Evolutionary conservation across 2,329 filamentous ascomycete genomes (phyloP), one percentile per base, ranked within the genome.

Genomic region (Fusarium incarnatum): DNA sequence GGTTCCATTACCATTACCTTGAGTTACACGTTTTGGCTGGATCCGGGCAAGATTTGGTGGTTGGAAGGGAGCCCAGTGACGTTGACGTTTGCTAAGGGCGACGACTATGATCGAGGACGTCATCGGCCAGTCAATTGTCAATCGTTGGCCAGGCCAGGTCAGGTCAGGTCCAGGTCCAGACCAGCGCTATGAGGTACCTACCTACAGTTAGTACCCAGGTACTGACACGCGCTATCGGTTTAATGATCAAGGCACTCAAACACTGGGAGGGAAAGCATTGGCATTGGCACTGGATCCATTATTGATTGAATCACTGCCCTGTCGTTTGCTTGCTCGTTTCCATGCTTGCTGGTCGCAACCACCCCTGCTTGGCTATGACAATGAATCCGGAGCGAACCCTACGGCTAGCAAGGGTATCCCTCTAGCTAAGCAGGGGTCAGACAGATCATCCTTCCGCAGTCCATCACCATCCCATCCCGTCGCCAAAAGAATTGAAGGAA

Each of bases 41-140:
- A 71, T 71, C 68, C 68, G 64, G 59, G 63, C 66, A 68, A 52
- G 55, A 62, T 55, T 53, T 56, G 59, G 56, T 60, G 56, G 56
- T 60, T 60, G 44, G 56, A 60, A 50, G 60, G 60, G 56, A 73
- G 34, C 34, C 34, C 34, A 37, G 78, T 79, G 78, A 79, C 78
- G 78, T 79, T 79, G 78, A 79, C 77, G 78, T 79, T 79, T 72
- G 70, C 69, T 71, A 68, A 72, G 74, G 68, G 73, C 70, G 70
- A 70, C 60, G 32, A 50, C 48, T 59, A 49, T 74, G 73, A 75
- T 76, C 74, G 69, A 75, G 70, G 76, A 78, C 78, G 78, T 80
- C 78, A 80, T 80, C 67, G 57, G 63, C 45, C 64, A 68, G 34
- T 27, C 32, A 13, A 73, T 70, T 66, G 53, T 25, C 49, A 45